Conservation (phyloP, 1,139 yeast species). For the Candida tropicalis region DNA sequence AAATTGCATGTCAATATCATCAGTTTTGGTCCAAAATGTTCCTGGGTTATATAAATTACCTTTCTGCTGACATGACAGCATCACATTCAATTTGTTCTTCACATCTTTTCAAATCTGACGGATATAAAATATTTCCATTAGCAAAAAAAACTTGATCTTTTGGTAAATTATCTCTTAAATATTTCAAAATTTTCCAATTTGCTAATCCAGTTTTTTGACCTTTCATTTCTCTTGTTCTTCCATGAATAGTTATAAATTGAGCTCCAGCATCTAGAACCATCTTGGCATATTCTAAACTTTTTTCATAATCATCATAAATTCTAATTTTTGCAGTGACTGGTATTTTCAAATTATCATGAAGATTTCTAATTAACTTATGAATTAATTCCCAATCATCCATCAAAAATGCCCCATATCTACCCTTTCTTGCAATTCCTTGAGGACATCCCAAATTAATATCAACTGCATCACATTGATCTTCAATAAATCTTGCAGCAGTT, state of each 20-base stretch:
- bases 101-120: constrained; percentile 77
- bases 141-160: constrained; percentile 85
- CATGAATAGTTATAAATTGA: constrained; percentile 92
- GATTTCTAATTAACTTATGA: constrained; percentile 63
- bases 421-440: constrained; percentile 94
- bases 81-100: constrained; percentile 66
- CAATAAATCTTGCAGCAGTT: constrained; percentile 80
- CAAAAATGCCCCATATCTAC: constrained; percentile 91
- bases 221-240: constrained; percentile 95
- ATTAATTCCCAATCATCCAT: constrained; percentile 98
- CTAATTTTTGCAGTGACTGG: constrained; percentile 98
- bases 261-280: constrained; percentile 96
- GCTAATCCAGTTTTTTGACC: constrained; percentile 96
- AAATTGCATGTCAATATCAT: constrained; percentile 64
- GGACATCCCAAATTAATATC: constrained; percentile 97
- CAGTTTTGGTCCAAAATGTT: constrained; percentile 62
- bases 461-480: constrained; percentile 89
- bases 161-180: constrained; percentile 79
- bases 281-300: constrained; percentile 83
- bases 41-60: constrained; percentile 95
- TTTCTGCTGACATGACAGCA: constrained; percentile 97
- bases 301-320: constrained; percentile 82
- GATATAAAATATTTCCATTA: constrained; percentile 88
- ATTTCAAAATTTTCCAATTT: constrained; percentile 81
- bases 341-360: constrained; percentile 72